These are phyloP conservation scores for Phialophora verrucosa DNA, from an alignment of 2,329 filamentous ascomycete genomes.

Conservation along the genomic window DNA sequence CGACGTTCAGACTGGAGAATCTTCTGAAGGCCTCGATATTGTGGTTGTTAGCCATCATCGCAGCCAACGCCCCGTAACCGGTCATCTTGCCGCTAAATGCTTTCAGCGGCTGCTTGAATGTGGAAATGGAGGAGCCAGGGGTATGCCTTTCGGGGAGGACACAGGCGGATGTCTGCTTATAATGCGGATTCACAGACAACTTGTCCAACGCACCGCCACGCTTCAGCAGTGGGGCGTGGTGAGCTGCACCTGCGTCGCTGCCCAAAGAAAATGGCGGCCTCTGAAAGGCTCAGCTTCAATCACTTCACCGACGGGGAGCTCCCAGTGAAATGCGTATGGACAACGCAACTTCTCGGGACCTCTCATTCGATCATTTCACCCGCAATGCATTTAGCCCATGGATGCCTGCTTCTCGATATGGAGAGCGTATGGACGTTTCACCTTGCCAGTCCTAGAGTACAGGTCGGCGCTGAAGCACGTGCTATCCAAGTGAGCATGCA, in stretches of 20 bases:
- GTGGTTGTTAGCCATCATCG: constrained; percentile 35
- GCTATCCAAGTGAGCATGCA: neutral
- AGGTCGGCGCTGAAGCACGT: neutral
- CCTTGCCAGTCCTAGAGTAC: neutral
- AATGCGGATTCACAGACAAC: constrained; percentile 21
- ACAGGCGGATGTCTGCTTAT: constrained; percentile 32
- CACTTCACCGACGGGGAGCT: constrained; percentile 9
- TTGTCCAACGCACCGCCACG: constrained; percentile 27
- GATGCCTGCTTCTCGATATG: neutral
- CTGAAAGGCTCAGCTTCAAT: neutral
- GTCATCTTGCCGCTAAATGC: constrained; percentile 27
- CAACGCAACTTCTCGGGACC: neutral
- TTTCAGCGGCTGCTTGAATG: constrained; percentile 3
- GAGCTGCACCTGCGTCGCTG: constrained; percentile 24
- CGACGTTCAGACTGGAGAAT: constrained; percentile 33
- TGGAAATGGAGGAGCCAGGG: constrained; percentile 21
- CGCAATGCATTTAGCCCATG: neutral
- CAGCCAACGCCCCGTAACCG: constrained; percentile 33
- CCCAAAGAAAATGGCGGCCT: constrained; percentile 23
- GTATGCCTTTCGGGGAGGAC: constrained; percentile 26
- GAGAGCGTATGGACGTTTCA: neutral
- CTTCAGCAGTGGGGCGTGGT: constrained; percentile 17
- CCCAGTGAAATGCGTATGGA: constrained; percentile 2
- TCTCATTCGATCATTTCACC: constrained; percentile 1
- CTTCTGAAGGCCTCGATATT: constrained; percentile 34